Percentiles rank a stretch among this genome's conserved stretches.
These are phyloP conservation scores for Cordyceps farinosa DNA, from an alignment of 2,329 filamentous ascomycete genomes.

Conservation along the genomic window DNA sequence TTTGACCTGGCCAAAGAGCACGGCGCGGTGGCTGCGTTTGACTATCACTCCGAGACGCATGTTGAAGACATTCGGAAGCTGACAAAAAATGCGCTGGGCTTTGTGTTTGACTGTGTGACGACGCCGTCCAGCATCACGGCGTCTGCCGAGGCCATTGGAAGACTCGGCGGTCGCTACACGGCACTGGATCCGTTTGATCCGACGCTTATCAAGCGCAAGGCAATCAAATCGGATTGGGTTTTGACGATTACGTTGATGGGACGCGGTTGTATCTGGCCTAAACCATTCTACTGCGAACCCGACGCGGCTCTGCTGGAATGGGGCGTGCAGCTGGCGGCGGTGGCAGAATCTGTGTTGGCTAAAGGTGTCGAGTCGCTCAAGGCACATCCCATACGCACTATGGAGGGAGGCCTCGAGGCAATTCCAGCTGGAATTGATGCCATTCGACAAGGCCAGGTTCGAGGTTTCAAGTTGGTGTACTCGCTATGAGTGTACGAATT, in stretches of 20 bases:
- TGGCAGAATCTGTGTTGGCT: background rate
- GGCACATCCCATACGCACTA: constrained; percentile 17
- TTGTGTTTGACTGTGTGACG: constrained; percentile 38
- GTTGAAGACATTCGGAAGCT: constrained; percentile 31
- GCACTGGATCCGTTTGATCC: constrained; percentile 32
- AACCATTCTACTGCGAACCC: constrained; percentile 20
- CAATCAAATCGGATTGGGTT: constrained; percentile 27
- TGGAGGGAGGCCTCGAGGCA: constrained; percentile 30
- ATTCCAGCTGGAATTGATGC: constrained; percentile 31
- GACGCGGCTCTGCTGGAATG: background rate
- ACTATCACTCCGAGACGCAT: constrained; percentile 29
- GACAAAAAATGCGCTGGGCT: constrained; percentile 34
- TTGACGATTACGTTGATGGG: constrained; percentile 28
- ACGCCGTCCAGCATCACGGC: constrained; percentile 27
- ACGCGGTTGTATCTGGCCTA: constrained; percentile 21
- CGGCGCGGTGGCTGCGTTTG: constrained; percentile 39
- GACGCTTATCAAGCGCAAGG: background rate
- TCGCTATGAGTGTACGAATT: background rate
- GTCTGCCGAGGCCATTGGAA: constrained; percentile 37
- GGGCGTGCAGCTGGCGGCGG: background rate
- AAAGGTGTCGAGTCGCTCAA: constrained; percentile 10
- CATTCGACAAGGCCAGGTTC: constrained; percentile 31
- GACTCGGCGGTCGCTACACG: constrained; percentile 34
- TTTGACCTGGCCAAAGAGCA: constrained; percentile 33
- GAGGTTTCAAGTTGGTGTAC: constrained; percentile 42